Conservation (phyloP, 176 grass and related monocot genomes). For the Dactylis glomerata region DNA sequence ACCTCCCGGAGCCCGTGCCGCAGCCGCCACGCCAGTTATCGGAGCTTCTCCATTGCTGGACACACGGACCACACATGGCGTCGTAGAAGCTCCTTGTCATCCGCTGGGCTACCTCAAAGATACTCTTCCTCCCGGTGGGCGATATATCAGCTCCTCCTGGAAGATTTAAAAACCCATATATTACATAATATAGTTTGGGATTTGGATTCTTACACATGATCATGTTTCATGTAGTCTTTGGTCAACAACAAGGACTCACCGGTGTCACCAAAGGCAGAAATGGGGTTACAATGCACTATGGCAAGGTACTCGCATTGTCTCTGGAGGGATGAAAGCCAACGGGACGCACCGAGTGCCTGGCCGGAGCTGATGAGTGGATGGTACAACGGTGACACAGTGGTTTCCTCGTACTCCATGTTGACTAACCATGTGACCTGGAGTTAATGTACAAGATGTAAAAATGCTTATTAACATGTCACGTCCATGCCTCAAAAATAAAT, state of each 20-base stretch:
- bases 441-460: background rate
- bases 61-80: background rate
- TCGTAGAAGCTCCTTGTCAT: constrained; percentile 46
- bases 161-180: background rate
- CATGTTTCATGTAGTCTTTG: background rate
- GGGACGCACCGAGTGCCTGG: constrained; percentile 10
- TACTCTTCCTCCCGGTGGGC: background rate
- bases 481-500: background rate
- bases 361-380: constrained; percentile 31
- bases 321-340: constrained; percentile 2
- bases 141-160: background rate
- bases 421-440: constrained; percentile 50
- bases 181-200: background rate
- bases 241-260: background rate
- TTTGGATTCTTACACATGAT: background rate
- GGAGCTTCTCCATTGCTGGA: background rate
- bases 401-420: constrained; percentile 30
- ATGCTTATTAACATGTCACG: background rate
- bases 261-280: no score
- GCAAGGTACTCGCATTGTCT: constrained; percentile 25
- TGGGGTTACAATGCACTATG: background rate
- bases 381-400: background rate
- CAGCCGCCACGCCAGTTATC: background rate
- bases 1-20: background rate
- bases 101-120: constrained; percentile 32